Evolutionary conservation across 2,329 filamentous ascomycete species (phyloP).

Genomic region (Fusarium napiforme): DNA sequence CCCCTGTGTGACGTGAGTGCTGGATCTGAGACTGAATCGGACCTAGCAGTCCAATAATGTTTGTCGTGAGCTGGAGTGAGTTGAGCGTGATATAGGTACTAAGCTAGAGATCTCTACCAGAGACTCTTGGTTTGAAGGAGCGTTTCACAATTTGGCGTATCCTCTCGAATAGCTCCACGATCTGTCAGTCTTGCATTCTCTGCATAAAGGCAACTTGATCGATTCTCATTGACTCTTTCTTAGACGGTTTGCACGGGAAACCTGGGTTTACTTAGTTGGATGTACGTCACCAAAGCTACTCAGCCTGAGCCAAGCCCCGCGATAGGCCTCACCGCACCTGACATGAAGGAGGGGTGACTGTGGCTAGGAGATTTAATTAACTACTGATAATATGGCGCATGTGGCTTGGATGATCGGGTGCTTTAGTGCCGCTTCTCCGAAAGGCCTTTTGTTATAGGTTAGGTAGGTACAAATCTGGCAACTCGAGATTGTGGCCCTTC

Average conservation of each 20-base stretch:
- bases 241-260: constrained; percentile 17
- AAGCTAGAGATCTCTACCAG: neutral
- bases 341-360: constrained; percentile 17
- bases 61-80: constrained; percentile 9
- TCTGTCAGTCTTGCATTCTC: constrained; percentile 20
- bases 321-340: constrained; percentile 20
- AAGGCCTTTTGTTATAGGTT: neutral
- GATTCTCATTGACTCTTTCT: neutral
- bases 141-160: neutral
- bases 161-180: constrained; percentile 9
- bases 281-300: constrained; percentile 35
- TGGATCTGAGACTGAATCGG: constrained; percentile 6
- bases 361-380: neutral
- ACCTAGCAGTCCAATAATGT: constrained; percentile 24
- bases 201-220: constrained; percentile 2
- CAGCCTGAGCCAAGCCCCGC: constrained; percentile 36
- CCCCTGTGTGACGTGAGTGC: constrained; percentile 17
- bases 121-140: neutral
- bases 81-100: constrained; percentile 1
- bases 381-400: neutral
- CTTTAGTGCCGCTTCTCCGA: constrained; percentile 8
- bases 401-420: constrained; percentile 3
- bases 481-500: constrained; percentile 11
- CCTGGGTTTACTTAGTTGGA: constrained; percentile 5
- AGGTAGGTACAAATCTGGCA: neutral